These are phyloP conservation scores for Mycosphaerelloides madeirae DNA, from an alignment of 2,329 filamentous ascomycete species.

Conservation along the genomic window DNA sequence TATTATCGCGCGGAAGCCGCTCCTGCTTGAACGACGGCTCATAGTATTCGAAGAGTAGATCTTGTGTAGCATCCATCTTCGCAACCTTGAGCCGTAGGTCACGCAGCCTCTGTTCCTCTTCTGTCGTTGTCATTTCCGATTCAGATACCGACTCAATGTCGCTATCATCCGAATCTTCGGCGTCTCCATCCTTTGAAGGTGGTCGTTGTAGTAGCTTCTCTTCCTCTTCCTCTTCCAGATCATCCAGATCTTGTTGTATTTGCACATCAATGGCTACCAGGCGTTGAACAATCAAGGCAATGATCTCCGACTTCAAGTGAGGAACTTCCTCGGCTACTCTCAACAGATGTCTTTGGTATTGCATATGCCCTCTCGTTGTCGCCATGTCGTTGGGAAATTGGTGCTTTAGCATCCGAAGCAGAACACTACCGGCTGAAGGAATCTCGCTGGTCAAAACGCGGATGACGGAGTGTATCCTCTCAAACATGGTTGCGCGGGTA, in stretches of 20 bases:
- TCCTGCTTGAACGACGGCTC: slow-evolving; percentile 66
- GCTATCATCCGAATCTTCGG: slow-evolving; percentile 53
- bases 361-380: slow-evolving; percentile 70
- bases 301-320: slow-evolving; percentile 71
- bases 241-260: slow-evolving; percentile 88
- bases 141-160: slow-evolving; percentile 68
- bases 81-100: slow-evolving; percentile 74
- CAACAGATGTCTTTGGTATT: slow-evolving; percentile 83
- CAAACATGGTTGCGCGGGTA: slow-evolving; percentile 60
- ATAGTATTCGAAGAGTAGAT: slow-evolving; percentile 82
- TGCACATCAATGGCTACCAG: slow-evolving; percentile 93
- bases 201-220: slow-evolving; percentile 61
- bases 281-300: slow-evolving; percentile 77
- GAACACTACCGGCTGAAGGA: slow-evolving; percentile 67
- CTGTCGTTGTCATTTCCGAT: slow-evolving; percentile 53
- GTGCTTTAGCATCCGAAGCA: slow-evolving; percentile 50
- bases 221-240: slow-evolving; percentile 82
- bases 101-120: slow-evolving; percentile 59
- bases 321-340: slow-evolving; percentile 72
- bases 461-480: slow-evolving; percentile 70
- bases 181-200: slow-evolving; percentile 50
- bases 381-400: slow-evolving; percentile 50
- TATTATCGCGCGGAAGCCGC: slow-evolving; percentile 55
- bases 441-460: slow-evolving; percentile 74
- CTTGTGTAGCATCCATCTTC: slow-evolving; percentile 87